phyloP scores from a whole-genome alignment of 1,284 basidiomycete species.

The Cryptococcus hybrid region DNA sequence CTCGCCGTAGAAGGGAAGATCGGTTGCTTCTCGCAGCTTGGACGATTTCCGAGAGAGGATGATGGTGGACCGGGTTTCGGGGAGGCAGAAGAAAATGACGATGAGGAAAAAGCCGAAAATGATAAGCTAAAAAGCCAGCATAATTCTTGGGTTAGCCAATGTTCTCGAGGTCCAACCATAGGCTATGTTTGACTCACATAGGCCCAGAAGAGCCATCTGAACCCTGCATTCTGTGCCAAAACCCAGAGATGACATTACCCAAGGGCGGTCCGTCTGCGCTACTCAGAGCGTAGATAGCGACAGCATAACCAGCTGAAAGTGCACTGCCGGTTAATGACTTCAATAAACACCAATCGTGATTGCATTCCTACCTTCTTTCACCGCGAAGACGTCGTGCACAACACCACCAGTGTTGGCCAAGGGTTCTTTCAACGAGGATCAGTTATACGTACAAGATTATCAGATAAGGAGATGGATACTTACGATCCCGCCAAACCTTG shows the following conservation, averaged over 20 bases:
- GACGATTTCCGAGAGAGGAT: conserved; percentile 11
- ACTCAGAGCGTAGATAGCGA: conserved; percentile 28
- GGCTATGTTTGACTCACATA: conserved; percentile 14
- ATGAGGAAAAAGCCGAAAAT: conserved; percentile 28
- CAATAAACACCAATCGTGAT: background rate
- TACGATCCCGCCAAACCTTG: conserved; percentile 36
- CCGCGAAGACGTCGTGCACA: conserved; percentile 28
- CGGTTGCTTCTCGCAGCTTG: conserved; percentile 11
- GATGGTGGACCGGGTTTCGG: background rate
- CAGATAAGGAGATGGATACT: background rate
- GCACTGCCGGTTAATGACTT: background rate
- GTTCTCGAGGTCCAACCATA: too few species aligned
- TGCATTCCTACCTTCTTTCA: conserved; percentile 17
- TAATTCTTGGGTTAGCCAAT: too few species aligned
- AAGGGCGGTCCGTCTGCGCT: conserved; percentile 29
- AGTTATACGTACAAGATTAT: background rate
- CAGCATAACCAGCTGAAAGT: conserved; percentile 16
- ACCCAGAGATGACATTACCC: conserved; percentile 29
- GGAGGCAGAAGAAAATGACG: background rate
- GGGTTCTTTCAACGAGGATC: background rate
- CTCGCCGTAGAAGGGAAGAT: conserved; percentile 16
- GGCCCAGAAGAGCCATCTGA: conserved; percentile 35
- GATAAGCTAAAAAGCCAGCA: conserved; percentile 12
- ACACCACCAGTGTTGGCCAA: conserved; percentile 32
- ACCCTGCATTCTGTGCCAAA: conserved; percentile 28